phyloP scores from a whole-genome alignment of 495 filamentous ascomycete species.

The Penicillium steckii region DNA sequence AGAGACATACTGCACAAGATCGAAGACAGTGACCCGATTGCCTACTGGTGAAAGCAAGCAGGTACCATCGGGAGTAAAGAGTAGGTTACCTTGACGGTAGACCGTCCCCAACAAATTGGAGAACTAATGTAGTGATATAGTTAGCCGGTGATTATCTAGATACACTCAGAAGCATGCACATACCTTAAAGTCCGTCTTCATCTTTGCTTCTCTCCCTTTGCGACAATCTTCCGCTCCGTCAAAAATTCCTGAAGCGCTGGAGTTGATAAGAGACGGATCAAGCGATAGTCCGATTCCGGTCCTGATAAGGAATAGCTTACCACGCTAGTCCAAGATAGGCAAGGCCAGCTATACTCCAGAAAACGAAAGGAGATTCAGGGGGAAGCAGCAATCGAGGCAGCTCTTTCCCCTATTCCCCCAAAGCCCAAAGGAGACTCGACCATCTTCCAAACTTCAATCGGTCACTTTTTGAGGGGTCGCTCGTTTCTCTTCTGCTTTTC shows the following conservation, averaged over 20 bases:
- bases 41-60: constrained; percentile 96
- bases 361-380: constrained; percentile 39
- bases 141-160: background rate
- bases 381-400: constrained; percentile 25
- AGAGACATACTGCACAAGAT: constrained; percentile 82
- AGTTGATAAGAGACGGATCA: constrained; percentile 31
- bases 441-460: constrained; percentile 16
- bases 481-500: constrained; percentile 20
- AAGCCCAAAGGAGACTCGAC: constrained; percentile 7
- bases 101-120: constrained; percentile 95
- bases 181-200: constrained; percentile 97
- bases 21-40: constrained; percentile 93
- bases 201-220: constrained; percentile 36
- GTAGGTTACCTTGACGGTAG: constrained; percentile 93
- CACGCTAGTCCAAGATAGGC: constrained; percentile 26
- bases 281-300: constrained; percentile 18
- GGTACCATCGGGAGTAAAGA: constrained; percentile 95
- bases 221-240: constrained; percentile 25
- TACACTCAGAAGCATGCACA: constrained; percentile 2
- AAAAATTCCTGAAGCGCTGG: constrained; percentile 24
- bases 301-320: constrained; percentile 13
- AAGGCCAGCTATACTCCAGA: constrained; percentile 37
- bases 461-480: constrained; percentile 12
- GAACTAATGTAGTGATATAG: constrained; percentile 63
- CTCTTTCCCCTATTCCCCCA: constrained; percentile 23